Conservation (phyloP, 768 basidiomycete genomes). For the Naganishia randhawae region DNA sequence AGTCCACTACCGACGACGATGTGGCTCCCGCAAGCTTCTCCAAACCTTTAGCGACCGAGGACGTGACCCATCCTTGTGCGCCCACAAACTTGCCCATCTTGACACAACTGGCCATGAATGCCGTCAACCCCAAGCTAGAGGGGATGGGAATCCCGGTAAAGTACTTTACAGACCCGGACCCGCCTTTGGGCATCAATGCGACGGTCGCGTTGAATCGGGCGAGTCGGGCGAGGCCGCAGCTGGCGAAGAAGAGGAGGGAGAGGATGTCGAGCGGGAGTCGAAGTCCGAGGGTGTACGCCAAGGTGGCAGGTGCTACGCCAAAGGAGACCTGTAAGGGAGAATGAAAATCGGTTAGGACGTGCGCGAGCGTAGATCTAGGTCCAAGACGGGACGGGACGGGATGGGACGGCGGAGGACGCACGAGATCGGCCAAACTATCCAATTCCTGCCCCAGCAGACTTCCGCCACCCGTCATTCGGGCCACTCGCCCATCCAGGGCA, state of each 20-base stretch:
- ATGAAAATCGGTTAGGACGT: neutral
- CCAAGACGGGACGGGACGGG: no score
- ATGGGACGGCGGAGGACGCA: no score
- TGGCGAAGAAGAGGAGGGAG: slow-evolving; percentile 81
- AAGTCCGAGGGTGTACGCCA: slow-evolving; percentile 85
- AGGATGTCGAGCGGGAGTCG: slow-evolving; percentile 87
- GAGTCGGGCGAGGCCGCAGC: slow-evolving; percentile 90
- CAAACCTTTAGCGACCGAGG: slow-evolving; percentile 60
- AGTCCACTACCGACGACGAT: no score
- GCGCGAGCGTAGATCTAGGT: neutral
- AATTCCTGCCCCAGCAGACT: slow-evolving; percentile 97
- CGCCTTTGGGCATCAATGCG: slow-evolving; percentile 83
- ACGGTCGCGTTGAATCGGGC: slow-evolving; percentile 99
- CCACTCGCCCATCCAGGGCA: slow-evolving; percentile 95
- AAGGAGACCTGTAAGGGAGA: slow-evolving; percentile 80
- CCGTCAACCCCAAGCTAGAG: slow-evolving; percentile 75
- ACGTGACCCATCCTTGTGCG: slow-evolving; percentile 63
- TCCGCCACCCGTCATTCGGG: slow-evolving; percentile 89
- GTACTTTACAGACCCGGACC: slow-evolving; percentile 80
- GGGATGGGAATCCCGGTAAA: slow-evolving; percentile 98
- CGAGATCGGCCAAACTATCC: slow-evolving; percentile 93
- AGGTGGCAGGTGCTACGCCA: slow-evolving; percentile 90
- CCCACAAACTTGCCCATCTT: slow-evolving; percentile 80
- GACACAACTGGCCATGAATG: slow-evolving; percentile 73
- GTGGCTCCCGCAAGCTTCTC: neutral